Conservation (phyloP, 257 asterid genomes). For the Penstemon davidsonii region DNA sequence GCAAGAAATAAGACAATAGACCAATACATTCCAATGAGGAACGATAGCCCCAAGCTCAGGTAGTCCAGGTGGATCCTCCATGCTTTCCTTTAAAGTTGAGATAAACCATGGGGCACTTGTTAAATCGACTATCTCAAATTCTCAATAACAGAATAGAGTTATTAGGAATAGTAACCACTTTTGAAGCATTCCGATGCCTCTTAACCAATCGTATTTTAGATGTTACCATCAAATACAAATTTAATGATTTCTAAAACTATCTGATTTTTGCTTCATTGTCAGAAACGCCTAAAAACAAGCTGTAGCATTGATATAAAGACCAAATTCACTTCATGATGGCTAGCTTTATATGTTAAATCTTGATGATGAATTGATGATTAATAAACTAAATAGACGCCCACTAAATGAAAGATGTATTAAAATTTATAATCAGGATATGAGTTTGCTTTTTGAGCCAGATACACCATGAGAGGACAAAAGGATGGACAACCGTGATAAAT, state of each 20-base stretch:
- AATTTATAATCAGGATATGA: too few species aligned
- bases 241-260: too few species aligned
- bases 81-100: neutral
- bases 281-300: neutral
- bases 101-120: too few species aligned
- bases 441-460: too few species aligned
- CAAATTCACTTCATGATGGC: neutral
- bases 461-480: neutral
- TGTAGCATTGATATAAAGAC: neutral
- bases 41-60: neutral
- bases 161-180: neutral
- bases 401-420: too few species aligned
- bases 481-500: neutral
- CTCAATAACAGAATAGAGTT: neutral
- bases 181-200: neutral
- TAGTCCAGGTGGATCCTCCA: neutral
- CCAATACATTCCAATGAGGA: too few species aligned
- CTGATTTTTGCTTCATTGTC: neutral
- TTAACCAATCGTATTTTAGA: neutral
- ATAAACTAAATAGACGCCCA: too few species aligned
- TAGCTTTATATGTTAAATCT: too few species aligned
- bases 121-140: neutral
- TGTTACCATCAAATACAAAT: too few species aligned
- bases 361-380: too few species aligned
- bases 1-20: neutral